Percentiles rank a stretch among this genome's conserved stretches.
These are phyloP conservation scores for Venturiaceae sp. DNA, from an alignment of 2,329 filamentous ascomycete species.

Conservation along the genomic window DNA sequence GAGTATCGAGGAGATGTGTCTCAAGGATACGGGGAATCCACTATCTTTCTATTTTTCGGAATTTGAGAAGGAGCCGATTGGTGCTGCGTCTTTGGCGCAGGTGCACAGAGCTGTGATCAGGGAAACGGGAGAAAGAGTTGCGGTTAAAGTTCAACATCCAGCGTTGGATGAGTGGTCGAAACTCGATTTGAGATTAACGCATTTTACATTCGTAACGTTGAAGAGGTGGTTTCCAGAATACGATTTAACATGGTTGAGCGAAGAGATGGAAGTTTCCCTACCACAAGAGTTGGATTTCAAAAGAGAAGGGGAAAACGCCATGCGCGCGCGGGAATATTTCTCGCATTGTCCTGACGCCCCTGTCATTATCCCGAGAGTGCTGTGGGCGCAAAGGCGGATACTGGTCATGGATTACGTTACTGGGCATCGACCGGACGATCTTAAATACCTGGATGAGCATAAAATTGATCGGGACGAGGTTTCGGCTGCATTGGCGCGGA, in stretches of 20 bases:
- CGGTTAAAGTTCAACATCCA: constrained; percentile 95
- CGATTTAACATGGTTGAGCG: constrained; percentile 89
- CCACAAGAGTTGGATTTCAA: constrained; percentile 88
- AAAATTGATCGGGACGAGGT: constrained; percentile 92
- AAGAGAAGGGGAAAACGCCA: constrained; percentile 77
- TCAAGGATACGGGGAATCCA: constrained; percentile 67
- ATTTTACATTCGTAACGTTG: constrained; percentile 79
- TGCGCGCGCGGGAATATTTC: constrained; percentile 72
- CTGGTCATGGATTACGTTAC: constrained; percentile 92
- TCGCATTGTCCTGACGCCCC: constrained; percentile 59
- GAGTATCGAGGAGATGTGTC: constrained; percentile 80
- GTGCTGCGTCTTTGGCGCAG: constrained; percentile 87
- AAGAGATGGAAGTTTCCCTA: constrained; percentile 84
- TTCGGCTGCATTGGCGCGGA: constrained; percentile 75
- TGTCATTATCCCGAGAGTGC: constrained; percentile 76
- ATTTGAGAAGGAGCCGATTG: constrained; percentile 72
- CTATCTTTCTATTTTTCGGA: constrained; percentile 79
- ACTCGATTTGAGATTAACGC: constrained; percentile 76
- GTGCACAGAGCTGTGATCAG: constrained; percentile 82
- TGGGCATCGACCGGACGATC: constrained; percentile 78
- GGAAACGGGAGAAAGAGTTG: constrained; percentile 75
- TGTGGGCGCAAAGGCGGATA: constrained; percentile 83
- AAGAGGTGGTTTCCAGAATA: constrained; percentile 96
- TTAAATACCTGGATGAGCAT: constrained; percentile 75
- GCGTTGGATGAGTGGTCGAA: constrained; percentile 80